These are phyloP conservation scores for Fusarium hainanense DNA, from an alignment of 2,329 filamentous ascomycete species.

Conservation along the genomic window DNA sequence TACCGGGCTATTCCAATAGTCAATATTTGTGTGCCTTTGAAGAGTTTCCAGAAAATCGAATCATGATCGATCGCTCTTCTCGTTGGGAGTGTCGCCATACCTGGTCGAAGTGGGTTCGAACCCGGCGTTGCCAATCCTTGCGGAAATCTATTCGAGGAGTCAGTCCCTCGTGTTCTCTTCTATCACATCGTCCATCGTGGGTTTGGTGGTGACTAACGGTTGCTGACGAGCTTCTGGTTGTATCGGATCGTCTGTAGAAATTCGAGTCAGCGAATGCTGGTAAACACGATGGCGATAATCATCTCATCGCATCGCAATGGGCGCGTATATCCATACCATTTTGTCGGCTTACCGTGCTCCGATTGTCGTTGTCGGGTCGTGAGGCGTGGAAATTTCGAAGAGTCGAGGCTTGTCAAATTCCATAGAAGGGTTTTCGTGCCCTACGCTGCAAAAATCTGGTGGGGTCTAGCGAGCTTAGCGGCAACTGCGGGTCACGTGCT, in stretches of 20 bases:
- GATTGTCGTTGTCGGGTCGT: constrained; percentile 56
- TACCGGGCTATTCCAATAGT: constrained; percentile 77
- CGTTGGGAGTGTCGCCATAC: constrained; percentile 65
- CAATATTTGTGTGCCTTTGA: constrained; percentile 47
- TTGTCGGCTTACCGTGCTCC: constrained; percentile 61
- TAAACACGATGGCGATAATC: constrained; percentile 28
- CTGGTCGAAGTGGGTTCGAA: constrained; percentile 99
- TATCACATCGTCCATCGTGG: constrained; percentile 44
- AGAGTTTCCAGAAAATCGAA: constrained; percentile 32
- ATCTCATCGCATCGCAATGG: constrained; percentile 37
- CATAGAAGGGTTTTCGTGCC: constrained; percentile 57
- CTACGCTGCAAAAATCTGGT: constrained; percentile 51
- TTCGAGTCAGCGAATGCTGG: constrained; percentile 47
- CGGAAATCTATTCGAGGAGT: constrained; percentile 80
- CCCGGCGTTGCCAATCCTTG: constrained; percentile 99
- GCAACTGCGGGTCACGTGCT: constrained; percentile 40
- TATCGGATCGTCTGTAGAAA: constrained; percentile 90
- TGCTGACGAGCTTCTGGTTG: constrained; percentile 98
- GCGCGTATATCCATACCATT: constrained; percentile 58
- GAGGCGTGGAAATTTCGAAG: constrained; percentile 54
- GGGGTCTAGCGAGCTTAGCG: constrained; percentile 43
- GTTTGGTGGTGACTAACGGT: constrained; percentile 72
- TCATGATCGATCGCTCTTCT: constrained; percentile 28
- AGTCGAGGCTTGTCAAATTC: constrained; percentile 55
- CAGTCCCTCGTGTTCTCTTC: constrained; percentile 51